A percentile compares a stretch with the other conserved stretches of the same genome.
phyloP scores from a whole-genome alignment of 176 grass and related monocot species.

The Poa annua region DNA sequence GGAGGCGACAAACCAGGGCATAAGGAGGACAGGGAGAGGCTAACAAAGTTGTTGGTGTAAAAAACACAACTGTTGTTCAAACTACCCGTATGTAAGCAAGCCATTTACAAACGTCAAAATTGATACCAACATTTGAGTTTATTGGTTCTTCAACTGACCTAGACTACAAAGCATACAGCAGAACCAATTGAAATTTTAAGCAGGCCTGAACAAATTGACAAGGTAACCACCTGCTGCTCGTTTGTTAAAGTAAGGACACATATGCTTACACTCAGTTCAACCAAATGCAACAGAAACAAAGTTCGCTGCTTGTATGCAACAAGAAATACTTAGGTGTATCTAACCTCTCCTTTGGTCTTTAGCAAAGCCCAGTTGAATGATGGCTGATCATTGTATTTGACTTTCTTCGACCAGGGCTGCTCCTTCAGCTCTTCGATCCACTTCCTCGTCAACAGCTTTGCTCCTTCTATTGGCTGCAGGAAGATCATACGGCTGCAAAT shows the following conservation, averaged over 20 bases:
- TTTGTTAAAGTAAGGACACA: conserved; percentile 19
- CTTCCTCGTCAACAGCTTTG: conserved; percentile 73
- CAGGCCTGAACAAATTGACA: not conserved
- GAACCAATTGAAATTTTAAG: conserved; percentile 28
- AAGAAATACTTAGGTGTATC: not conserved
- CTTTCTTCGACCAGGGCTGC: conserved; percentile 86
- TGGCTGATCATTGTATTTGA: conserved; percentile 85
- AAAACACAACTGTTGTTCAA: not conserved
- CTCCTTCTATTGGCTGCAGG: conserved; percentile 73
- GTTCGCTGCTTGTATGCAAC: not conserved
- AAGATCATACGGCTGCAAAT: conserved; percentile 98
- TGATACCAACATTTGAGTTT: not conserved
- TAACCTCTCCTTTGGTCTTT: conserved; percentile 80
- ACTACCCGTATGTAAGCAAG: not conserved
- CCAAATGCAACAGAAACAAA: conserved; percentile 19
- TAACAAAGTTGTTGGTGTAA: not conserved
- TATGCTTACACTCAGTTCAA: conserved; percentile 13
- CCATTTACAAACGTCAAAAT: not conserved
- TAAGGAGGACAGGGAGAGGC: no score
- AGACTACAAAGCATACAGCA: not conserved
- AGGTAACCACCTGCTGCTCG: not conserved
- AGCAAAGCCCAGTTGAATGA: conserved; percentile 96
- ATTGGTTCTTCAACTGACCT: not conserved
- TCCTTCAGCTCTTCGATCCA: conserved; percentile 90
- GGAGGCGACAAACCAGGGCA: no score